These are phyloP conservation scores for Selenicereus undatus DNA, from an alignment of 148 eudicot genomes.

Conservation along the genomic window DNA sequence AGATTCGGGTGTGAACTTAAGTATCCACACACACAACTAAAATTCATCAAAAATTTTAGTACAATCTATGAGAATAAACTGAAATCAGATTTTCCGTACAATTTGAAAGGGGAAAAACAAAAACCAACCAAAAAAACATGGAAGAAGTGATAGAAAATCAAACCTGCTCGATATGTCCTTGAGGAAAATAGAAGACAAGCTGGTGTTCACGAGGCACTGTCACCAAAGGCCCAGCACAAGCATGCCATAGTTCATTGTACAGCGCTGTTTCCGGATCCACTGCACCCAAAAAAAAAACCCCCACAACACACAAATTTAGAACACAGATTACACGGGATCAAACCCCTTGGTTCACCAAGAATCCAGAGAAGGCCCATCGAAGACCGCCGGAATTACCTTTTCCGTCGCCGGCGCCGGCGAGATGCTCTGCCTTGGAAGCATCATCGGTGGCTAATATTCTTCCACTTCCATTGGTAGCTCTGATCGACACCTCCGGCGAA, in stretches of 20 bases:
- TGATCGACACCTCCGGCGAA: slow-evolving; percentile 2
- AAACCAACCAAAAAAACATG: neutral
- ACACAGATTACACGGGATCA: neutral
- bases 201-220: slow-evolving; percentile 72
- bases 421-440: neutral
- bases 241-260: slow-evolving; percentile 86
- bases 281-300: slow-evolving; percentile 23
- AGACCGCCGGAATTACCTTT: neutral
- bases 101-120: neutral
- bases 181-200: slow-evolving; percentile 88
- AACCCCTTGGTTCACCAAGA: neutral
- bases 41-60: neutral
- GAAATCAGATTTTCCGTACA: neutral
- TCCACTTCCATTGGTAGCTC: neutral
- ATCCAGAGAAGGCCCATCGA: neutral
- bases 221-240: slow-evolving; percentile 97
- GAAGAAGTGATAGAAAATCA: neutral
- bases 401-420: neutral
- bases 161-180: slow-evolving; percentile 99
- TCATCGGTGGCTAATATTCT: neutral
- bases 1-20: neutral
- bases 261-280: slow-evolving; percentile 73
- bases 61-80: neutral
- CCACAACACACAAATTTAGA: neutral
- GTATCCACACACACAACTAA: neutral